Conservation (phyloP, 768 basidiomycete genomes). For the Gelatoporia subvermispora region DNA sequence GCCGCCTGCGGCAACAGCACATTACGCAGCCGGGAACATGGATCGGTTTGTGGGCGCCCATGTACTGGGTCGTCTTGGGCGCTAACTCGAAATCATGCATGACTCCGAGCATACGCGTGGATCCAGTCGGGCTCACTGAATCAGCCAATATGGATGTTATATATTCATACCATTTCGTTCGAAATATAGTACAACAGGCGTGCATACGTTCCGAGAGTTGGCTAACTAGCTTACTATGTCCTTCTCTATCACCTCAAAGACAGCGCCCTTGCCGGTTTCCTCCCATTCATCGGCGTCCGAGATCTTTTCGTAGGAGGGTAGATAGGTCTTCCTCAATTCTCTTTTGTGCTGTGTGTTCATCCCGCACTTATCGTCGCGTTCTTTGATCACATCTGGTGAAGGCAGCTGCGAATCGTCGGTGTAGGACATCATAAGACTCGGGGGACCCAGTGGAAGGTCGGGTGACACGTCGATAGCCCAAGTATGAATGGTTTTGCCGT, state of each 20-base stretch:
- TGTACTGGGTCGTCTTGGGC: background rate
- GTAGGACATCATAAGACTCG: slow-evolving; percentile 43
- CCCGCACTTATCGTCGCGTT: slow-evolving; percentile 30
- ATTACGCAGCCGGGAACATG: background rate
- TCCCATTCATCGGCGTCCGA: slow-evolving; percentile 35
- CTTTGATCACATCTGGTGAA: slow-evolving; percentile 24
- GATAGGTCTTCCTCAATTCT: slow-evolving; percentile 31
- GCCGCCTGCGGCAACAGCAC: background rate
- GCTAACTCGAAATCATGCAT: background rate
- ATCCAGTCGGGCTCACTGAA: no score
- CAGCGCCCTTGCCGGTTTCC: slow-evolving; percentile 28
- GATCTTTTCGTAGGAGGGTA: slow-evolving; percentile 33
- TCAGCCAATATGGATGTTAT: no score
- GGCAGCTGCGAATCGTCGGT: slow-evolving; percentile 32
- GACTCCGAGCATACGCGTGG: no score
- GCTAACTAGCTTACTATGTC: no score
- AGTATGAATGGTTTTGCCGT: slow-evolving; percentile 42
- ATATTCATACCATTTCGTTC: no score
- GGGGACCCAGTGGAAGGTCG: slow-evolving; percentile 40
- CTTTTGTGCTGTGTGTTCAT: slow-evolving; percentile 32
- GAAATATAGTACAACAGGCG: no score
- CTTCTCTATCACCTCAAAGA: slow-evolving; percentile 25
- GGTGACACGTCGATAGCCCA: slow-evolving; percentile 35
- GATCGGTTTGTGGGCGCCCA: background rate
- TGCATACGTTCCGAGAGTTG: no score